Evolutionary conservation across 2,329 filamentous ascomycete genomes (phyloP), one percentile per base, ranked within the genome.

Genomic region (Xylaria sp.): DNA sequence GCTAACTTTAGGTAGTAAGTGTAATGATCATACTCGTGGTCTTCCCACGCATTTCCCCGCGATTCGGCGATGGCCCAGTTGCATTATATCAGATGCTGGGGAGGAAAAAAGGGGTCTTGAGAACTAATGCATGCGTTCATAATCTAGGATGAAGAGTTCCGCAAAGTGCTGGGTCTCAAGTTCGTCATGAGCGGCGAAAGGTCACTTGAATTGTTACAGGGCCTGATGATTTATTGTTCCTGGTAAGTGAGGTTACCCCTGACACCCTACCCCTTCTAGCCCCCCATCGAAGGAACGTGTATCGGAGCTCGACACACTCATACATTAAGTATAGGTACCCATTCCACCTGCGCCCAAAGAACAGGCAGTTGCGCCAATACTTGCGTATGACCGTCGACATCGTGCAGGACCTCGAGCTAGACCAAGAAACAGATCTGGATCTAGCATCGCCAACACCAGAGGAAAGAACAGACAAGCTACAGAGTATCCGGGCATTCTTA

Each of bases 161-260:
- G 81, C 24, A 83, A 83, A 62, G 74, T 82, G 0, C 61, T 84
- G n/a, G 80, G 76, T 1, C 70, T 82, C 41, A 84, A 82, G 64
- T 79, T 83, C 39, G 79, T 86, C 0, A 74, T 82, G 0, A 76
- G 78, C 2, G 81, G 82, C 0, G 82, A 86, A 70, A 76, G 80
- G 51, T 82, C 74, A 11, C 54, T 86, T 19, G 82, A 86, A 59
- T 60, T 86, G 16, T 65, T 86, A 1, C 79, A 84, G 57, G 82
- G 82, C 2, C 67, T 86, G 18, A 68, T 85, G 21, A 75, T 85
- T 5, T 86, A 86, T 56, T 77, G 80, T 45, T 72, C 77, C 17
- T 86, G 83, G 83, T 85, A 67, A 60, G 72, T 56, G 4, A 18
- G 17, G 13, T 39, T 22, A 9, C 19, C 7, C 17, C 39, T 29